Percentiles rank a stretch among this genome's conserved stretches.
phyloP scores from a whole-genome alignment of 2,329 filamentous ascomycete genomes.

The Aspergillus brasiliensis region DNA sequence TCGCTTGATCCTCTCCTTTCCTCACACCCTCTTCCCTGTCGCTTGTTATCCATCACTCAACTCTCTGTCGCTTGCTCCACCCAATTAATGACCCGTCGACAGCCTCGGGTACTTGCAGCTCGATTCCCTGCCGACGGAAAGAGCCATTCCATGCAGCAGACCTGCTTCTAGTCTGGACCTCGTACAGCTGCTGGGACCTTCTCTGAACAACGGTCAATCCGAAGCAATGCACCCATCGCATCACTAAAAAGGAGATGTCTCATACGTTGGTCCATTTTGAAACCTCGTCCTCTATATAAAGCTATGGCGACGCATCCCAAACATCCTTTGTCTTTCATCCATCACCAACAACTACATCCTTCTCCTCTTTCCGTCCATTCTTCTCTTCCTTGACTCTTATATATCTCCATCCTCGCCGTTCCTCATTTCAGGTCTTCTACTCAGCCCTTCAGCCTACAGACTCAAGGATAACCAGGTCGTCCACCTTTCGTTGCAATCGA shows the following conservation, averaged over 20 bases:
- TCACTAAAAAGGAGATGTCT: slow-evolving; percentile 13
- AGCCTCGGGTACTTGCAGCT: slow-evolving; percentile 23
- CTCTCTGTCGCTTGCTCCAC: slow-evolving; percentile 16
- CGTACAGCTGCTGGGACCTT: slow-evolving; percentile 17
- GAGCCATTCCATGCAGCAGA: slow-evolving; percentile 19
- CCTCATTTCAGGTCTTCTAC: background rate
- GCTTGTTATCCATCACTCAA: slow-evolving; percentile 10
- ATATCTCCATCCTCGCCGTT: background rate
- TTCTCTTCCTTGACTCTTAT: background rate
- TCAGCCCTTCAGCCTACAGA: background rate
- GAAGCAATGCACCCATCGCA: slow-evolving; percentile 18
- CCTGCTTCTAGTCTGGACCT: slow-evolving; percentile 21
- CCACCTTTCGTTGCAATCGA: background rate
- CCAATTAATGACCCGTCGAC: slow-evolving; percentile 18
- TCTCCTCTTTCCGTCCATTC: background rate
- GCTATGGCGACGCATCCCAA: slow-evolving; percentile 20
- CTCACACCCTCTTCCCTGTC: slow-evolving; percentile 9
- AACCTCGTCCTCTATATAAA: slow-evolving; percentile 26
- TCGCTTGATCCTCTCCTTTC: background rate
- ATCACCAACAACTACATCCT: slow-evolving; percentile 10
- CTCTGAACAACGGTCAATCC: slow-evolving; percentile 11
- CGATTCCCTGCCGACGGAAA: slow-evolving; percentile 13
- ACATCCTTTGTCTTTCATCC: slow-evolving; percentile 6
- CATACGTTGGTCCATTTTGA: slow-evolving; percentile 14
- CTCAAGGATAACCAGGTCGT: background rate